A percentile compares a stretch with the other conserved stretches of the same genome.
Conservation (phyloP, 257 asterid genomes). For the Solanum infundibuliforme region DNA sequence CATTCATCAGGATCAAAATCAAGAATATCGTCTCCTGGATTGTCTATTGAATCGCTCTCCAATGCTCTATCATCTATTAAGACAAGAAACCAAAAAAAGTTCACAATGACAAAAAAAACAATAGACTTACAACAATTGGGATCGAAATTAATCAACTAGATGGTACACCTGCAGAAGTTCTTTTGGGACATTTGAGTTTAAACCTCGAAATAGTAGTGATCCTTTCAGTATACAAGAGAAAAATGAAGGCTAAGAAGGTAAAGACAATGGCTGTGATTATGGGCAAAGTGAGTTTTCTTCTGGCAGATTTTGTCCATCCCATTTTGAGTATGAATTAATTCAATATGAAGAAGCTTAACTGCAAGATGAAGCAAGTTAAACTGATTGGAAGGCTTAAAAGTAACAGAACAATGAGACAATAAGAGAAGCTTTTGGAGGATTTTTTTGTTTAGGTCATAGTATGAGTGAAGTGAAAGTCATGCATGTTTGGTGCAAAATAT, state of each 20-base stretch:
- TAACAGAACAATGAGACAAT: constrained; percentile 10
- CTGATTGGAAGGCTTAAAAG: neutral
- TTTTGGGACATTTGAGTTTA: constrained; percentile 36
- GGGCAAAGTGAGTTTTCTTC: constrained; percentile 37
- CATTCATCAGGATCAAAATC: constrained; percentile 80
- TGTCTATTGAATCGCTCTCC: constrained; percentile 21
- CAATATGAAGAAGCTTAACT: neutral
- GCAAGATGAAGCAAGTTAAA: neutral
- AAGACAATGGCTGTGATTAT: constrained; percentile 28
- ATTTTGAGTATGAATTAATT: constrained; percentile 5
- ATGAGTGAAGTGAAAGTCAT: constrained; percentile 64
- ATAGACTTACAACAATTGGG: neutral
- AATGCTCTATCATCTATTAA: constrained; percentile 22
- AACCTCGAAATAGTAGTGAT: constrained; percentile 33
- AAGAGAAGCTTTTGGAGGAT: constrained; percentile 3
- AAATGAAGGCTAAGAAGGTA: constrained; percentile 25
- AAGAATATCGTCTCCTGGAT: constrained; percentile 58
- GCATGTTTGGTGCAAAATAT: neutral
- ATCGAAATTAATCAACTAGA: neutral
- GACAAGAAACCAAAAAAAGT: neutral
- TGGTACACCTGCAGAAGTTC: constrained; percentile 14
- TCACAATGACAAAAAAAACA: no score
- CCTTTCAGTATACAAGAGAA: constrained; percentile 49
- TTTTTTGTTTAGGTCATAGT: constrained; percentile 14
- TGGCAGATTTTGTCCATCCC: constrained; percentile 27